Percentiles rank a stretch among this genome's conserved stretches.
These are phyloP conservation scores for Blastomyces parvus DNA, from an alignment of 2,329 filamentous ascomycete species.

Conservation along the genomic window DNA sequence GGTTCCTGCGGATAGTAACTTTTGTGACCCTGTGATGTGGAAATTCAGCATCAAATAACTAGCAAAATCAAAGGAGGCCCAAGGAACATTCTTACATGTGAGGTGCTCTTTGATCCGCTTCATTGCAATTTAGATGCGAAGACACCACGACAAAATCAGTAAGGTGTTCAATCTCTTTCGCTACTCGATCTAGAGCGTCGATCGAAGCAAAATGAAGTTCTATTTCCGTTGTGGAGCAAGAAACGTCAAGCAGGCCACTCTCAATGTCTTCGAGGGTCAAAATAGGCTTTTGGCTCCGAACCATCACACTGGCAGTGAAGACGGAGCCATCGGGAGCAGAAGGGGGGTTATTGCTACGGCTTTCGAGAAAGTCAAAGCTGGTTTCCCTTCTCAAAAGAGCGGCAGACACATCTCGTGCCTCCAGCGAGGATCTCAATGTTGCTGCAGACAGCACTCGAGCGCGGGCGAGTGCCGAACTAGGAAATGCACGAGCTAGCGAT, in stretches of 20 bases:
- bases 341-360: neutral
- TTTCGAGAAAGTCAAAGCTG: conserved; percentile 8
- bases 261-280: conserved; percentile 15
- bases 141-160: conserved; percentile 16
- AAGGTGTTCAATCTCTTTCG: conserved; percentile 9
- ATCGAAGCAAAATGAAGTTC: conserved; percentile 10
- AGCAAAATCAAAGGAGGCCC: neutral
- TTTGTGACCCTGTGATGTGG: conserved; percentile 7
- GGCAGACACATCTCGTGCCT: neutral
- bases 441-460: conserved; percentile 7
- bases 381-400: conserved; percentile 7
- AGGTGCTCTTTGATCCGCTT: conserved; percentile 16
- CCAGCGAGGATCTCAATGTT: neutral
- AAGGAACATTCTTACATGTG: conserved; percentile 15
- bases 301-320: conserved; percentile 12
- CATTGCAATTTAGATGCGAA: conserved; percentile 17
- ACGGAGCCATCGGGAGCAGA: conserved; percentile 9
- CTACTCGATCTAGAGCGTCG: conserved; percentile 8
- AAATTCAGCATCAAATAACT: neutral
- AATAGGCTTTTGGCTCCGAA: conserved; percentile 13
- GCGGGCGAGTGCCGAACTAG: neutral
- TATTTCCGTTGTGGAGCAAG: conserved; percentile 12
- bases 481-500: neutral
- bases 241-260: conserved; percentile 7
- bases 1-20: conserved; percentile 8